Conservation (phyloP, 768 basidiomycete species). For the Pleurotus citrinopileatus region DNA sequence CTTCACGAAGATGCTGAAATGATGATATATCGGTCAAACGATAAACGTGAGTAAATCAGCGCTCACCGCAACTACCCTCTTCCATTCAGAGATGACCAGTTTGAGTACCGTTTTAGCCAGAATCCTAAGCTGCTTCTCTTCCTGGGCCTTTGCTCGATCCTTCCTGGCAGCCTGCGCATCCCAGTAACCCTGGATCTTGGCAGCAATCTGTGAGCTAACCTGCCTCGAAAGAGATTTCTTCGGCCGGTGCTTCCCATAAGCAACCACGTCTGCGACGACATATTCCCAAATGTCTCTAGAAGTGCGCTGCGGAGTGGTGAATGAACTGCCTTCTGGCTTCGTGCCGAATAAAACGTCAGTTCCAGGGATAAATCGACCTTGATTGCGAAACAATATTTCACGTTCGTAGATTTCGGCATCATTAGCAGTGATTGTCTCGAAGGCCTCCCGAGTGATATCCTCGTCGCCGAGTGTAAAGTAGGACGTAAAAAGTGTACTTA, state of each 20-base stretch:
- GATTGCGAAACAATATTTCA: constrained; percentile 29
- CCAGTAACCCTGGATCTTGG: constrained; percentile 72
- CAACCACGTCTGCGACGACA: constrained; percentile 46
- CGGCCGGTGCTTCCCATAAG: constrained; percentile 21
- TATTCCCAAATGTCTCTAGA: constrained; percentile 57
- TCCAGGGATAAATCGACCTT: constrained; percentile 38
- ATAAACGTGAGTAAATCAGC: neutral
- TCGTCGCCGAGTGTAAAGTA: constrained; percentile 54
- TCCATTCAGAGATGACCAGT: constrained; percentile 79
- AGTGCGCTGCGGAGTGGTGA: constrained; percentile 28
- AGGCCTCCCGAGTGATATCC: constrained; percentile 36
- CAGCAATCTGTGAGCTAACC: constrained; percentile 56
- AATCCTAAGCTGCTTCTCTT: constrained; percentile 63
- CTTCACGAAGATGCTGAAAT: constrained; percentile 68
- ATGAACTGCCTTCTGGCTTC: constrained; percentile 21
- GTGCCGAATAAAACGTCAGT: constrained; percentile 31
- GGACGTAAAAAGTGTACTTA: constrained; percentile 57
- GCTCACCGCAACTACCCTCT: constrained; percentile 74
- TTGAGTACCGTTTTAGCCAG: constrained; percentile 73
- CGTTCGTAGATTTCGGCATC: constrained; percentile 34
- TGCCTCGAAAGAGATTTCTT: constrained; percentile 32
- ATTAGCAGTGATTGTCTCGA: constrained; percentile 16
- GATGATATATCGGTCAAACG: neutral
- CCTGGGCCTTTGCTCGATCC: constrained; percentile 52
- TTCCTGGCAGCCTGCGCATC: constrained; percentile 62